A percentile compares a stretch with the other conserved stretches of the same genome.
Conservation (phyloP, 805 yeast species). For the Yarrowia sp. region DNA sequence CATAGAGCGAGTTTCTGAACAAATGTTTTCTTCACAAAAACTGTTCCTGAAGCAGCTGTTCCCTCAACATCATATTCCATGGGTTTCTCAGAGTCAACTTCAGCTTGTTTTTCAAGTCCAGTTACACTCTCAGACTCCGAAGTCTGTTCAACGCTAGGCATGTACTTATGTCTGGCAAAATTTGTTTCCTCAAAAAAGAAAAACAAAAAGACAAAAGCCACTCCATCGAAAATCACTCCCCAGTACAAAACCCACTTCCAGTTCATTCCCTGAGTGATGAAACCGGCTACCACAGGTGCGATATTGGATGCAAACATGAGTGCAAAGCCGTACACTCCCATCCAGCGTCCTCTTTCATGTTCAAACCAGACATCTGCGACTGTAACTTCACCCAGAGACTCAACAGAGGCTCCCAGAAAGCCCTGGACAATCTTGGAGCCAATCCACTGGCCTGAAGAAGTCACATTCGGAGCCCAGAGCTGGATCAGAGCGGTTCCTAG, state of each 20-base stretch:
- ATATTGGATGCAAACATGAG: constrained; percentile 39
- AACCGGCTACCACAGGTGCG: constrained; percentile 15
- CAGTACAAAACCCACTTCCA: constrained; percentile 29
- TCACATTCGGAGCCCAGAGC: constrained; percentile 46
- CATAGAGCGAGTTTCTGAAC: constrained; percentile 19
- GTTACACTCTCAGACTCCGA: not conserved
- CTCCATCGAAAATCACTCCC: constrained; percentile 25
- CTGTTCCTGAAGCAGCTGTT: not conserved
- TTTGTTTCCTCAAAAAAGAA: constrained; percentile 28
- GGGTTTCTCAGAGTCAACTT: not conserved
- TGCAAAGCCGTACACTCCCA: constrained; percentile 71
- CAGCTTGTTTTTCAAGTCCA: not conserved
- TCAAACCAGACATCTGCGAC: constrained; percentile 70
- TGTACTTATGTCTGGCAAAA: not conserved
- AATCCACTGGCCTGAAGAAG: constrained; percentile 42
- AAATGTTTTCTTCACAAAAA: constrained; percentile 16
- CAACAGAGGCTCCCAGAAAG: constrained; percentile 72
- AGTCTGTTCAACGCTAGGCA: not conserved
- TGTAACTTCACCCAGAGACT: constrained; percentile 65
- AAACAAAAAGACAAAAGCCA: constrained; percentile 8
- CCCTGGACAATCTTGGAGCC: constrained; percentile 45
- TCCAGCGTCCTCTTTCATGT: constrained; percentile 70
- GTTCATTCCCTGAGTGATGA: constrained; percentile 19
- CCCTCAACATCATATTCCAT: not conserved
- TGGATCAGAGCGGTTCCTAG: constrained; percentile 44